These are phyloP conservation scores for Farysia itapuensis DNA, from an alignment of 1,284 basidiomycete genomes.

Conservation along the genomic window DNA sequence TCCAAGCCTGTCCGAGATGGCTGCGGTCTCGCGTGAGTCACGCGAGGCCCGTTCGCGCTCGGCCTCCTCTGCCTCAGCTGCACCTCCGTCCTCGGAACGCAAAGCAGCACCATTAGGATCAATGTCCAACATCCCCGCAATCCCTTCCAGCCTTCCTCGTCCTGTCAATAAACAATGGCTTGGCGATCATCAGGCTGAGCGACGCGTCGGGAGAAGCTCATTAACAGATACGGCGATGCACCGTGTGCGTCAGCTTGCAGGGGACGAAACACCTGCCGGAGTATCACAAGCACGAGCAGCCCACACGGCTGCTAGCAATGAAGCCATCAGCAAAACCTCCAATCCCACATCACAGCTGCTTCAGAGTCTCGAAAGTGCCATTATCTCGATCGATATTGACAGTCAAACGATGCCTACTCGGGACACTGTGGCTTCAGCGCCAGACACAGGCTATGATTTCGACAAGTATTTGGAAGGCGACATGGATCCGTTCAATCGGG, in stretches of 20 bases:
- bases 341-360: slow-evolving; percentile 22
- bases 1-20: slow-evolving; percentile 38
- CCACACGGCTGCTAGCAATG: slow-evolving; percentile 3
- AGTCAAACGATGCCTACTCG: slow-evolving; percentile 15
- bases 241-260: slow-evolving; percentile 21
- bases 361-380: slow-evolving; percentile 11
- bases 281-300: slow-evolving; percentile 25
- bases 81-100: not conserved
- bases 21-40: slow-evolving; percentile 23
- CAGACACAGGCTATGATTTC: slow-evolving; percentile 28
- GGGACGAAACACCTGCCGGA: slow-evolving; percentile 30
- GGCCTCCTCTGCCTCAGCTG: not conserved
- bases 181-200: not conserved
- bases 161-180: slow-evolving; percentile 1
- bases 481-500: slow-evolving; percentile 36
- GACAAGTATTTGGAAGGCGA: slow-evolving; percentile 34
- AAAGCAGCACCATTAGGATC: slow-evolving; percentile 1
- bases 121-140: slow-evolving; percentile 9
- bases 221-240: slow-evolving; percentile 32
- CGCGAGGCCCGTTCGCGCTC: slow-evolving; percentile 13
- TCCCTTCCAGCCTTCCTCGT: slow-evolving; percentile 23
- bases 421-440: slow-evolving; percentile 16
- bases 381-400: slow-evolving; percentile 20
- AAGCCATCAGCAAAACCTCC: slow-evolving; percentile 16
- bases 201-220: slow-evolving; percentile 18